A percentile compares a stretch with the other conserved stretches of the same genome.
Conservation (phyloP, 768 basidiomycete species). For the Hortiboletus campestris region DNA sequence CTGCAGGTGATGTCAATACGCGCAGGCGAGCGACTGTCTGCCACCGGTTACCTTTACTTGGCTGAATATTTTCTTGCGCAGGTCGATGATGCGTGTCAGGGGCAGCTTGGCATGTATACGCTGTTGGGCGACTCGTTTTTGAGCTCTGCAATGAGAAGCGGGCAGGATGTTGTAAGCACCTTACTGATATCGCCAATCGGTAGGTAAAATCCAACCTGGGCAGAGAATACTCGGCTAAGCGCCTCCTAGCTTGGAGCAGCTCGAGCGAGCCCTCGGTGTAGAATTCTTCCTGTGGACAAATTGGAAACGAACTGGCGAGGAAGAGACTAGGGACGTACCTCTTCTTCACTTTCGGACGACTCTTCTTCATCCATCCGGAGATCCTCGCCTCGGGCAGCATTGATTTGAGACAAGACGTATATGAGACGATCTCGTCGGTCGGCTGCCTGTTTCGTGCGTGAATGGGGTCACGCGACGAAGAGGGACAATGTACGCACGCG, state of each 20-base stretch:
- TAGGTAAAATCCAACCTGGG: slow-evolving; percentile 83
- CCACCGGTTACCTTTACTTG: slow-evolving; percentile 74
- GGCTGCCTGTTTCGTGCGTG: slow-evolving; percentile 63
- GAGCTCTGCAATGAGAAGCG: slow-evolving; percentile 72
- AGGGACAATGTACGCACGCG: slow-evolving; percentile 58
- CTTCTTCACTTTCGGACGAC: slow-evolving; percentile 71
- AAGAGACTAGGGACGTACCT: slow-evolving; percentile 42
- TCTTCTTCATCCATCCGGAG: slow-evolving; percentile 55
- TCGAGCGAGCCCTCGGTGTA: slow-evolving; percentile 90
- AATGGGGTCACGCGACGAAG: slow-evolving; percentile 6
- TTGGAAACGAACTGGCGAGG: neutral
- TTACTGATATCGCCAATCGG: slow-evolving; percentile 53
- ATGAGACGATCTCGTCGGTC: slow-evolving; percentile 95
- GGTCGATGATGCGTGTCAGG: slow-evolving; percentile 84
- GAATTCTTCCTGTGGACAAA: slow-evolving; percentile 74
- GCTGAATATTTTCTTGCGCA: slow-evolving; percentile 85
- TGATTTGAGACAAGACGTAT: slow-evolving; percentile 92
- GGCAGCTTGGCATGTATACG: slow-evolving; percentile 85
- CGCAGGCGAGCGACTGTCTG: neutral
- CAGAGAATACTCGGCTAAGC: slow-evolving; percentile 90
- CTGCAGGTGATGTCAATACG: slow-evolving; percentile 37
- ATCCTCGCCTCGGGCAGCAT: slow-evolving; percentile 82
- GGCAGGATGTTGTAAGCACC: slow-evolving; percentile 70
- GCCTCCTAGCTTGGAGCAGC: slow-evolving; percentile 79
- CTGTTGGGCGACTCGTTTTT: slow-evolving; percentile 91